phyloP scores from a whole-genome alignment of 2,329 filamentous ascomycete genomes.

The Thielaviopsis populi region DNA sequence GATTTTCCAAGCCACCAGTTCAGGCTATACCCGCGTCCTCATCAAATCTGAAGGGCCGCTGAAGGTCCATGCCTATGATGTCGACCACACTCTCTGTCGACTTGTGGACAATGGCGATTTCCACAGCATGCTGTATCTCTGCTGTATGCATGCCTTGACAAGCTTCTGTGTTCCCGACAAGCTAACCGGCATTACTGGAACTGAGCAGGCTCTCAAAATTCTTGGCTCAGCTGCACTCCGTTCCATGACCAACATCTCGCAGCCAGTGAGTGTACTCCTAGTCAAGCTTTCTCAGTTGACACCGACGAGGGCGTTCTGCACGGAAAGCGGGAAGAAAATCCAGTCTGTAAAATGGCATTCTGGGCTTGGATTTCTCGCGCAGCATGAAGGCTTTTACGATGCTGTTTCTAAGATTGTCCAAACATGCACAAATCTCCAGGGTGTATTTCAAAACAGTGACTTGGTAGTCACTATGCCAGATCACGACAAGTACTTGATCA shows the following conservation, averaged over 20 bases:
- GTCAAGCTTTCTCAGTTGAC: slow-evolving; percentile 27
- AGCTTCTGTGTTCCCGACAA: slow-evolving; percentile 34
- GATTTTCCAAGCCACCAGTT: not conserved
- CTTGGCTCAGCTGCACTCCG: slow-evolving; percentile 33
- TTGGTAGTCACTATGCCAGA: not conserved
- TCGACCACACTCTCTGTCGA: slow-evolving; percentile 36
- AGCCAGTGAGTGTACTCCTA: slow-evolving; percentile 26
- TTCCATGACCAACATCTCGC: slow-evolving; percentile 31
- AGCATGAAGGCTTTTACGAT: slow-evolving; percentile 30
- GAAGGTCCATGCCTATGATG: slow-evolving; percentile 29
- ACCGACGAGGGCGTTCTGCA: slow-evolving; percentile 32
- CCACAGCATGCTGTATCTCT: slow-evolving; percentile 36
- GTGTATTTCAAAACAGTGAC: not conserved
- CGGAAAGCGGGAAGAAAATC: slow-evolving; percentile 28
- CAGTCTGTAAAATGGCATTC: slow-evolving; percentile 31
- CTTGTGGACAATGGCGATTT: slow-evolving; percentile 36
- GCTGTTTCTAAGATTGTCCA: slow-evolving; percentile 19
- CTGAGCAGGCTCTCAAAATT: slow-evolving; percentile 37
- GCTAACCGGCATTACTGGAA: slow-evolving; percentile 36
- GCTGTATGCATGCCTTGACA: slow-evolving; percentile 40
- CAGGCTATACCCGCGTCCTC: not conserved
- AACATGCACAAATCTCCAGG: not conserved
- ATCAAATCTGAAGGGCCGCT: not conserved
- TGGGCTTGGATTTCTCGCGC: slow-evolving; percentile 28
- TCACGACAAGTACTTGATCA: no score